Evolutionary conservation across 2,329 filamentous ascomycete genomes (phyloP).

Genomic region (Immersiporthe knoxdaviesiana): DNA sequence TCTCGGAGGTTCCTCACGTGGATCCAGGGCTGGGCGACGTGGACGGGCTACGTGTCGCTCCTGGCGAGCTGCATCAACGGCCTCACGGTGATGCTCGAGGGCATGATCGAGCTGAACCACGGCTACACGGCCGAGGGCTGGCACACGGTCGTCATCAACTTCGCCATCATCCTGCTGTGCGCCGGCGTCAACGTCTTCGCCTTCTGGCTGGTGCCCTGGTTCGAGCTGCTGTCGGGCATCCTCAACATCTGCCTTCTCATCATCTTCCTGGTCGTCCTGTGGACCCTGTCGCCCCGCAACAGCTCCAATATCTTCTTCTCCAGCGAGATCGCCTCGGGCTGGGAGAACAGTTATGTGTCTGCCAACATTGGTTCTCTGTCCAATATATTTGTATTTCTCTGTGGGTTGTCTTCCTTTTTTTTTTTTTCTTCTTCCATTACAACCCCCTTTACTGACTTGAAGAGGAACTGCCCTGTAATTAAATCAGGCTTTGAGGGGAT

Average conservation of each 20-base stretch:
- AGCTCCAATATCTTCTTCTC: slow-evolving; percentile 10
- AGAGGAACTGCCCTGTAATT: no score
- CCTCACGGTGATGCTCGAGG: slow-evolving; percentile 22
- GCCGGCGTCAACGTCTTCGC: slow-evolving; percentile 37
- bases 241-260: slow-evolving; percentile 31
- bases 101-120: slow-evolving; percentile 24
- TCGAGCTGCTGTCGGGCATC: slow-evolving; percentile 43
- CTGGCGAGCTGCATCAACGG: slow-evolving; percentile 41
- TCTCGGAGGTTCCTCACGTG: slow-evolving; percentile 22
- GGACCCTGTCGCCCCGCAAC: slow-evolving; percentile 25
- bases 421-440: no score
- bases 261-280: slow-evolving; percentile 24
- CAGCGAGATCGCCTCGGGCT: slow-evolving; percentile 21
- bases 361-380: slow-evolving; percentile 45
- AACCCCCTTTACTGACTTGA: not conserved
- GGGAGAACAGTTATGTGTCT: slow-evolving; percentile 27
- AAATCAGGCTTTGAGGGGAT: slow-evolving; percentile 52
- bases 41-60: slow-evolving; percentile 44
- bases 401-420: slow-evolving; percentile 26
- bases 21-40: slow-evolving; percentile 44
- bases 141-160: slow-evolving; percentile 45
- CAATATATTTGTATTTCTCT: slow-evolving; percentile 39
- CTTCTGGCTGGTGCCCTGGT: slow-evolving; percentile 44
- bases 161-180: slow-evolving; percentile 35
- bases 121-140: slow-evolving; percentile 33